phyloP scores from a whole-genome alignment of 148 eudicot species.

The Nepenthes mirabilis region DNA sequence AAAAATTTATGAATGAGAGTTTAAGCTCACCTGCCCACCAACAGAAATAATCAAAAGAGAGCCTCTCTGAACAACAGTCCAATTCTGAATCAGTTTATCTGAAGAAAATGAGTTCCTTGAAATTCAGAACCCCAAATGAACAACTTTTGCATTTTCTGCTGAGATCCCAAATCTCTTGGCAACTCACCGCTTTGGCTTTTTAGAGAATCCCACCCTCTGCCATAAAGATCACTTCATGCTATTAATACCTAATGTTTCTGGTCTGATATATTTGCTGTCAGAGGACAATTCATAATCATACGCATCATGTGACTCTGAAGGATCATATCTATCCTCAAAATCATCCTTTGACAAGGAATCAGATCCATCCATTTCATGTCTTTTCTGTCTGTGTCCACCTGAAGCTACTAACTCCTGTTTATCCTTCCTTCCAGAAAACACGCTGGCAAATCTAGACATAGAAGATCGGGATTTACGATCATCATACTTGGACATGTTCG shows the following conservation, averaged over 20 bases:
- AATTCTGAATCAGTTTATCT: background rate
- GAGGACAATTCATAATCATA: conserved; percentile 22
- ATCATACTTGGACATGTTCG: conserved; percentile 8
- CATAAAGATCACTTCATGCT: background rate
- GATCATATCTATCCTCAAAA: conserved; percentile 82
- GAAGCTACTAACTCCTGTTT: conserved; percentile 16
- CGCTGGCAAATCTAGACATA: conserved; percentile 7
- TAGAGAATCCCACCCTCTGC: too few species aligned
- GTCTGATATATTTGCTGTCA: conserved; percentile 13
- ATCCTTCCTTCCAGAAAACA: conserved; percentile 21
- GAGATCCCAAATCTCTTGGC: too few species aligned
- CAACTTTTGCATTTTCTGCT: too few species aligned
- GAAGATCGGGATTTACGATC: conserved; percentile 5
- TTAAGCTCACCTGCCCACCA: conserved; percentile 6
- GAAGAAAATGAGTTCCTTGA: too few species aligned
- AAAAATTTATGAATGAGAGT: conserved; percentile 1
- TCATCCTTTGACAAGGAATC: conserved; percentile 20
- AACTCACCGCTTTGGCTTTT: too few species aligned
- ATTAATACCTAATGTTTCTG: conserved; percentile 3
- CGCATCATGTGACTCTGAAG: conserved; percentile 38
- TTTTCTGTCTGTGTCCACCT: conserved; percentile 24
- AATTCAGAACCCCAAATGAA: too few species aligned
- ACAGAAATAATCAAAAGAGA: conserved; percentile 4
- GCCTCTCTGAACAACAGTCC: conserved; percentile 3
- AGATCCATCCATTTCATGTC: conserved; percentile 18